Percentiles rank a stretch among this genome's conserved stretches.
Conservation (phyloP, 1,284 basidiomycete species). For the Prillingera fragicola region DNA sequence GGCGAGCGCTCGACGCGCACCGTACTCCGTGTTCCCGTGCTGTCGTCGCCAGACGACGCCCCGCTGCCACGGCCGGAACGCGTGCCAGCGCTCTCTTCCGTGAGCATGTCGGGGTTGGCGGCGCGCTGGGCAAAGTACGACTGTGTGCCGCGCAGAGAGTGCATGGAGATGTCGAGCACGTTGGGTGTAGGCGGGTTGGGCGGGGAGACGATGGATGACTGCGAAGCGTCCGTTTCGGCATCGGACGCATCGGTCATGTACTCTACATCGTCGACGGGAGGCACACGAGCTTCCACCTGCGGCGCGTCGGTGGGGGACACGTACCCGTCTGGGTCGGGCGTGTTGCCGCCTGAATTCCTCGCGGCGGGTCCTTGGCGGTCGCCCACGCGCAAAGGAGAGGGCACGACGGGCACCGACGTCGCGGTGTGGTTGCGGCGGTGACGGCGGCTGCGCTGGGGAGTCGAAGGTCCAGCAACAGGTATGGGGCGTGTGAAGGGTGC, state of each 20-base stretch:
- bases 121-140: slow-evolving; percentile 35
- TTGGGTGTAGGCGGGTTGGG: slow-evolving; percentile 56
- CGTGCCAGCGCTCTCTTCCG: neutral
- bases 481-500: slow-evolving; percentile 2
- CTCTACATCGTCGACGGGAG: slow-evolving; percentile 26
- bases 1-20: slow-evolving; percentile 6
- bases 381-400: slow-evolving; percentile 35
- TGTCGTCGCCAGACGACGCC: slow-evolving; percentile 1
- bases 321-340: slow-evolving; percentile 21
- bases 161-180: slow-evolving; percentile 53
- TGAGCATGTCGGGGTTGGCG: slow-evolving; percentile 2
- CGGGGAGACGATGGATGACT: slow-evolving; percentile 5
- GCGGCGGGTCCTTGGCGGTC: slow-evolving; percentile 1
- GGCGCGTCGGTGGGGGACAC: slow-evolving; percentile 46
- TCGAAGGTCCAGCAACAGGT: neutral
- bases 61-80: neutral
- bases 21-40: slow-evolving; percentile 3
- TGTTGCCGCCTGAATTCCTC: too few species aligned
- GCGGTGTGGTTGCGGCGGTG: slow-evolving; percentile 8
- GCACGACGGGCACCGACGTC: slow-evolving; percentile 28
- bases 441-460: slow-evolving; percentile 1
- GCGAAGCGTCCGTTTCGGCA: slow-evolving; percentile 17
- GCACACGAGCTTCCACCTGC: slow-evolving; percentile 30
- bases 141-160: slow-evolving; percentile 35
- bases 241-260: slow-evolving; percentile 19